These are phyloP conservation scores for Scenedesmus sp. DNA, from an alignment of 163 green algal species.

Conservation along the genomic window DNA sequence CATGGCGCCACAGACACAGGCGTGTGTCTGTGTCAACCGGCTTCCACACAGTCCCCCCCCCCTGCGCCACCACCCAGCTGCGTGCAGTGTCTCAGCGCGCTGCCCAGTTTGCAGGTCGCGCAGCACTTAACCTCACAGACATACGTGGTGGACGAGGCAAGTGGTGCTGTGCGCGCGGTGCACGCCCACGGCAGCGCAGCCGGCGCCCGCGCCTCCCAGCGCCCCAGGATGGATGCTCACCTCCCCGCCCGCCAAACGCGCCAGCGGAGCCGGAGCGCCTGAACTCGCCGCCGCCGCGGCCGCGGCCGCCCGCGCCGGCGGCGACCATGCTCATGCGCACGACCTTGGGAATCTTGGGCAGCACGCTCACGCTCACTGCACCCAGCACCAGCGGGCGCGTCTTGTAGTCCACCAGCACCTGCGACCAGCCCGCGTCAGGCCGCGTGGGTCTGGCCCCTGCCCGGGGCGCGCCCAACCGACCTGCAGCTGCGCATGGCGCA, in stretches of 20 bases:
- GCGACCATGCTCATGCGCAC: slow-evolving; percentile 4
- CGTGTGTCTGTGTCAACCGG: no score
- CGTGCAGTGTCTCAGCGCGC: no score
- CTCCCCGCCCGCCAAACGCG: slow-evolving; percentile 13
- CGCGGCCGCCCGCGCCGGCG: not conserved
- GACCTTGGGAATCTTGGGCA: slow-evolving; percentile 28
- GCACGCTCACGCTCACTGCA: not conserved
- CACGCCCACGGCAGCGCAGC: not conserved
- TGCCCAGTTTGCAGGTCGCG: no score
- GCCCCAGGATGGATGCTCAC: slow-evolving; percentile 1
- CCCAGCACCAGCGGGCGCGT: not conserved
- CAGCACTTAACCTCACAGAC: no score
- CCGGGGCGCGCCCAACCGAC: not conserved
- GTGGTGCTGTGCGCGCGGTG: not conserved
- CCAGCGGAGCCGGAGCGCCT: slow-evolving; percentile 12
- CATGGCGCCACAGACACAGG: no score
- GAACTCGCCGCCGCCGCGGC: slow-evolving; percentile 8
- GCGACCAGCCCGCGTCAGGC: not conserved
- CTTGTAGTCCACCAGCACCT: slow-evolving; percentile 11
- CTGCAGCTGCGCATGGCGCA: not conserved
- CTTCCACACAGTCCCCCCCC: no score
- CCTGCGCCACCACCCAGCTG: no score
- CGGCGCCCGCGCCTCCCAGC: not conserved
- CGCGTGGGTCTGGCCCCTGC: not conserved
- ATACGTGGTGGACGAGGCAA: no score